phyloP scores from a whole-genome alignment of 805 yeast genomes.

The Sugiyamaella smithiae region DNA sequence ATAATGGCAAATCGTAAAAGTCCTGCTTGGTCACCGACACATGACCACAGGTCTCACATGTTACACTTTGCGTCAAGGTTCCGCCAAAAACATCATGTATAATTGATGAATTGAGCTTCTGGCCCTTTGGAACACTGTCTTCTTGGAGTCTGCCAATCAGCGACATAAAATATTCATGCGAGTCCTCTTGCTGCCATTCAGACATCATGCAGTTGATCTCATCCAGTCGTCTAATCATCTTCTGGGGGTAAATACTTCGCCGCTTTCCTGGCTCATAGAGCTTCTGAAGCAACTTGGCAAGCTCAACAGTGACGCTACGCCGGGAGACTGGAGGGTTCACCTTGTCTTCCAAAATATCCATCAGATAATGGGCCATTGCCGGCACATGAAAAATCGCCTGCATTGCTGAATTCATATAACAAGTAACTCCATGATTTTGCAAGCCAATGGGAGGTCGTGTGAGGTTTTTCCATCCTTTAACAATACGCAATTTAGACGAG shows the following conservation, averaged over 20 bases:
- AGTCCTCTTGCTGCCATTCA: slow-evolving; percentile 97
- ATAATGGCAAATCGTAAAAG: slow-evolving; percentile 86
- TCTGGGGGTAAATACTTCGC: slow-evolving; percentile 61
- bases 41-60: slow-evolving; percentile 78
- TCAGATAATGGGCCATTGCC: slow-evolving; percentile 78
- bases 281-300: slow-evolving; percentile 36
- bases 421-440: slow-evolving; percentile 89
- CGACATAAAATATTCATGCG: slow-evolving; percentile 96
- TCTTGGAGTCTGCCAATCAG: slow-evolving; percentile 84
- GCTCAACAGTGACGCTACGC: slow-evolving; percentile 30
- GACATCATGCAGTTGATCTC: slow-evolving; percentile 96
- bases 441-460: slow-evolving; percentile 61
- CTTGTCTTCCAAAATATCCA: slow-evolving; percentile 58
- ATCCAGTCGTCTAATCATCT: slow-evolving; percentile 63
- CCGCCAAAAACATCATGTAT: slow-evolving; percentile 96
- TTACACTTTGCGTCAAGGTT: slow-evolving; percentile 73
- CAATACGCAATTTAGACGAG: slow-evolving; percentile 44
- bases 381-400: slow-evolving; percentile 91
- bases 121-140: slow-evolving; percentile 89
- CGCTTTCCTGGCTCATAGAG: slow-evolving; percentile 36
- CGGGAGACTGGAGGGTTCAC: slow-evolving; percentile 30
- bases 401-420: slow-evolving; percentile 93
- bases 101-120: slow-evolving; percentile 73
- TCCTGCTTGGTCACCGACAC: slow-evolving; percentile 88
- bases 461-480: slow-evolving; percentile 59